Conservation (phyloP, 2,329 filamentous ascomycete species). For the Paecilomyces sp. region DNA sequence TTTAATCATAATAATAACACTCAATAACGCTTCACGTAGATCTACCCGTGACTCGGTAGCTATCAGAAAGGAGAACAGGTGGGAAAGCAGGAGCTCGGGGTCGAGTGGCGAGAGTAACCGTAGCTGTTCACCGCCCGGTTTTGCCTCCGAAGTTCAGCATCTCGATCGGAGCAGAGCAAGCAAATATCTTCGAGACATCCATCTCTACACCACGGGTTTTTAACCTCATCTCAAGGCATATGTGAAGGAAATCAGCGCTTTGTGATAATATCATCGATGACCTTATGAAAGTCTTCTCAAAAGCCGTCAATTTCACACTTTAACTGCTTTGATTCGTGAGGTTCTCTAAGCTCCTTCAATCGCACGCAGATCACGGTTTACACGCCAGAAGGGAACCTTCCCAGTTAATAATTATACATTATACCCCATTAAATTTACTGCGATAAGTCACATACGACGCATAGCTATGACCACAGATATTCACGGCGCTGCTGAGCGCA, state of each 20-base stretch:
- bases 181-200: neutral
- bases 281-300: neutral
- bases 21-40: too few relatives aligned
- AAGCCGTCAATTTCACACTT: neutral
- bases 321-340: neutral
- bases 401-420: neutral
- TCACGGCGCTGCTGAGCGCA: conserved; percentile 21
- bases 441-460: neutral
- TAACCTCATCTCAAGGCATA: neutral
- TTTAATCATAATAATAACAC: too few relatives aligned
- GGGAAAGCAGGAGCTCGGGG: neutral
- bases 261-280: neutral
- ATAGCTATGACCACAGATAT: conserved; percentile 28
- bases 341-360: neutral
- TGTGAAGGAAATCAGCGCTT: neutral
- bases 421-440: neutral
- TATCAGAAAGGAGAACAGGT: too few relatives aligned
- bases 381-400: neutral
- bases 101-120: too few relatives aligned
- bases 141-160: neutral
- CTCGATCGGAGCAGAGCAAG: neutral
- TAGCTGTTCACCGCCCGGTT: neutral
- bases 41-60: too few relatives aligned
- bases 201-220: neutral
- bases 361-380: neutral